Evolutionary conservation across 2,329 filamentous ascomycete genomes (phyloP).

Genomic region (Fusarium chaquense): DNA sequence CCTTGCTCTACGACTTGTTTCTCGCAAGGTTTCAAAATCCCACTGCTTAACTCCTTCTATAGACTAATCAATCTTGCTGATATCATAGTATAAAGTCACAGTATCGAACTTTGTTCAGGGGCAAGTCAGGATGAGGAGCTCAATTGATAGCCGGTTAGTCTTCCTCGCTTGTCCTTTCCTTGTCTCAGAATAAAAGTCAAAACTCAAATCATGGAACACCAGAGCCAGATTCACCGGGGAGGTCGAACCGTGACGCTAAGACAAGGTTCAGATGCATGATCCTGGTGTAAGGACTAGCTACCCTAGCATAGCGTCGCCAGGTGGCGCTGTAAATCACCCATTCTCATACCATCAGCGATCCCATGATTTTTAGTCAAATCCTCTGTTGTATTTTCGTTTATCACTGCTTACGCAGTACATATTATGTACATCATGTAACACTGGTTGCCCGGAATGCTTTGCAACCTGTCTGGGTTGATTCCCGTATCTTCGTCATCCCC

Average conservation of each 20-base stretch:
- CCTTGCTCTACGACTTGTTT: too few relatives aligned
- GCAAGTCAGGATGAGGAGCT: not conserved
- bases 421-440: too few relatives aligned
- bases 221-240: not conserved
- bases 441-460: not conserved
- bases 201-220: not conserved
- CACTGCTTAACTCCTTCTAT: too few relatives aligned
- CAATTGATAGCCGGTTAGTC: not conserved
- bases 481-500: not conserved
- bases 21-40: too few relatives aligned
- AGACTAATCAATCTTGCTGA: not conserved
- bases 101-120: not conserved
- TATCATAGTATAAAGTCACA: not conserved
- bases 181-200: too few relatives aligned
- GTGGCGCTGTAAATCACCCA: not conserved
- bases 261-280: not conserved
- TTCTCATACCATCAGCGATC: not conserved
- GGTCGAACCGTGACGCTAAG: too few relatives aligned
- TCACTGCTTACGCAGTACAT: not conserved
- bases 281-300: too few relatives aligned
- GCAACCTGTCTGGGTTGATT: not conserved
- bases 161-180: too few relatives aligned
- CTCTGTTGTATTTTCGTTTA: not conserved
- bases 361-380: not conserved
- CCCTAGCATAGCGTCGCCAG: too few relatives aligned